Base-by-base conservation (phyloP, 192 early-diverging fungal genomes). In the Coemansia sp. region DNA sequence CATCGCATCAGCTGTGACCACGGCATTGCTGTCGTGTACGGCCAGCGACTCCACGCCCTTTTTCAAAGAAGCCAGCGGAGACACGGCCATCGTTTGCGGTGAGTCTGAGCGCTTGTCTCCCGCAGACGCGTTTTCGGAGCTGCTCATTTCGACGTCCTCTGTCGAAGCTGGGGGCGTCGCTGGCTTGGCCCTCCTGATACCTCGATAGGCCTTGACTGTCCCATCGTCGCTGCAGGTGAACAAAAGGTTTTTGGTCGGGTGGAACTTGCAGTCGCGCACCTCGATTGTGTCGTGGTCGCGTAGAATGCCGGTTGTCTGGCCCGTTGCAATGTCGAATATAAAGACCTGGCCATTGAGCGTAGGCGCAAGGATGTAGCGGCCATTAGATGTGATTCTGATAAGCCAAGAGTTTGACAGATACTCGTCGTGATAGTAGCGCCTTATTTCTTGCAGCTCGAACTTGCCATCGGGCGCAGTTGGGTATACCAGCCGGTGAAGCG, bases 391-490 rank as follows among this genome's bases (percentile, higher is more conserved):
- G 27, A 98, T 83, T 32, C 93, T 93, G 36, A 92, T 91, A n/a
- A 93, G 78, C 95, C 95, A 98, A 28, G 95, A 96, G 69, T 98
- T 98, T 20, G 94, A 89, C 48, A 84, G 67, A 61, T 89, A 96
- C 84, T 90, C 85, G 47, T 88, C 88, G 72, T 96, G 86, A 49
- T 87, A 70, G 73, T 82, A 95, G 51, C 85, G 83, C 56, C 88
- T 84, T 53, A 96, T 84, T 68, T 89, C 85, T 30, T 90, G 83
- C 34, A 98, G 67, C 62, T 72, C 84, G 73, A 96, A 98, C 56
- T 73, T 70, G 49, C 87, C 91, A 22, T 86, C 74, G 20, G 67
- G 74, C 25, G 72, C 84, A 6, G 74, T 74, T 1, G 95, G 95
- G 73, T 95, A 98, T 0, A 92, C 83, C 30, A 98, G 72, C 28